These are phyloP conservation scores for Aphanomyces cochlioides DNA, from an alignment of 352 stramenopile genomes.

Conservation along the genomic window DNA sequence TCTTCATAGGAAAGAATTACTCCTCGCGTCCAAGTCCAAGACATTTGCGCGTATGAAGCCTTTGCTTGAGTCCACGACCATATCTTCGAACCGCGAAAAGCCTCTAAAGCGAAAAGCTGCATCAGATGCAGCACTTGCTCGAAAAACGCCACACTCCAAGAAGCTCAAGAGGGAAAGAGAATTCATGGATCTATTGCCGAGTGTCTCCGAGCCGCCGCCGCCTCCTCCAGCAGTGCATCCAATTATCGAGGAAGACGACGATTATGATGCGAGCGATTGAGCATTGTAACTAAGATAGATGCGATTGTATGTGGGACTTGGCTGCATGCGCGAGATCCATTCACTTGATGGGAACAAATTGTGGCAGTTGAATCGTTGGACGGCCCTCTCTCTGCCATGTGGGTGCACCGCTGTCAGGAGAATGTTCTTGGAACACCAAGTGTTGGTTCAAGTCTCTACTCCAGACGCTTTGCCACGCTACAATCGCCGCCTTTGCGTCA, in stretches of 20 bases:
- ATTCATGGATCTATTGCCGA: too few relatives aligned
- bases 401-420: too few relatives aligned
- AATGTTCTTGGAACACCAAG: too few relatives aligned
- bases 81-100: neutral
- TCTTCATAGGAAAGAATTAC: neutral
- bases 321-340: too few relatives aligned
- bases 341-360: too few relatives aligned
- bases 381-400: too few relatives aligned
- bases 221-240: neutral
- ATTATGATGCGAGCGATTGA: constrained; percentile 75
- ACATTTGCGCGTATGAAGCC: neutral
- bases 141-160: neutral
- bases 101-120: neutral
- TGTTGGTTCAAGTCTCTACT: too few relatives aligned
- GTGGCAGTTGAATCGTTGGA: too few relatives aligned
- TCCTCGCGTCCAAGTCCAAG: neutral
- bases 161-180: neutral
- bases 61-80: neutral
- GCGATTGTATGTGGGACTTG: too few relatives aligned
- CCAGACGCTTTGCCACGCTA: too few relatives aligned
- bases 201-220: too few relatives aligned
- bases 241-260: constrained; percentile 57
- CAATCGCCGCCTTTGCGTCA: too few relatives aligned
- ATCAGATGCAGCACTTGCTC: neutral
- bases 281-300: neutral